Base-by-base conservation (phyloP, 208 protist species). In the Leishmania lainsoni region DNA sequence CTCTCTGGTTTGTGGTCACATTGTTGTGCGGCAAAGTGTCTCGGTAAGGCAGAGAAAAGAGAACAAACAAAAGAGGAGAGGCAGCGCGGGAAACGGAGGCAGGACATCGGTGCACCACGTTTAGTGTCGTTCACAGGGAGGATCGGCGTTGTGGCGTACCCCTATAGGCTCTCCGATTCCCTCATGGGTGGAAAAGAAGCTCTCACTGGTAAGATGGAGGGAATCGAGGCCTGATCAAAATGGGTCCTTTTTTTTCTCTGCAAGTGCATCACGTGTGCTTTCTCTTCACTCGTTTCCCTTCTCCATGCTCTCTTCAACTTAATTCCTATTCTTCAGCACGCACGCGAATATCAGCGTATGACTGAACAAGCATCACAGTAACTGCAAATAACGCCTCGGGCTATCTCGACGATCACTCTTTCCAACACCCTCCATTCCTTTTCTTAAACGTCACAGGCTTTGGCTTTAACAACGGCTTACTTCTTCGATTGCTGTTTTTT, bases 251-350 rank as follows among this genome's bases (percentile, higher is more conserved):
- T 72, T 42, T 59, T 14, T 69, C 32, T 56, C 32, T 56, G 1
- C 42, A 32, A 70, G 39, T 59, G 59, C 20, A 32, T 71, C 32
- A 35, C 65, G 3, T 78, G 59, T 78, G 17, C 17, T 63, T 79
- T 59, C 58, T 54, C 0, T 73, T 39, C 42, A 58, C 26, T 54
- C 26, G 59, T 71, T 32, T 70, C 39, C 32, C 54, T 35, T 65
- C 59, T 65, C 59, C 35, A 39, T 39, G 35, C 35, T 65, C 59
- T 71, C 35, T 71, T 17, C 17, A 16, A 45, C 49, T 73, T 70
- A 9, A 65, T 65, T 9, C n/a, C 16, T 5, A n/a, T n/a, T 65
- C 5, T 35, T 35, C 22, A 16, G 16, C 9, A 65, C 59, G n/a
- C n/a, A 32, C 59, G n/a, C 59, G 12, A 65, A 35, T 35, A 65